Conservation (phyloP, 805 yeast species). For the Wickerhamiella vanderwaltii region DNA sequence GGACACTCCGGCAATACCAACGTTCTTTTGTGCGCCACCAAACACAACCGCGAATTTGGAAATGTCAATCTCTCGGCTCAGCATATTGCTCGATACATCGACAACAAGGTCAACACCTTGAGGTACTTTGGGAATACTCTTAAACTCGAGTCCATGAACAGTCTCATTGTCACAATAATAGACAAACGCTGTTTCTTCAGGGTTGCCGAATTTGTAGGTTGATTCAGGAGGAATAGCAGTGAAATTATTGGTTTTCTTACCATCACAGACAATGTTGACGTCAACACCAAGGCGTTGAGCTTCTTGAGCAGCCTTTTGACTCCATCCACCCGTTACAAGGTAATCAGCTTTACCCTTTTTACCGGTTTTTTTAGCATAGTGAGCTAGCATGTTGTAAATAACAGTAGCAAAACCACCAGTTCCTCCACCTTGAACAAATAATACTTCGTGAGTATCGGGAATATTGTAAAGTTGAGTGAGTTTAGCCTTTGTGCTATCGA, state of each 20-base stretch:
- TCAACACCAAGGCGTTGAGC: conserved; percentile 73
- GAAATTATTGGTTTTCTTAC: conserved; percentile 46
- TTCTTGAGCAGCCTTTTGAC: conserved; percentile 76
- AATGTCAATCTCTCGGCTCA: conserved; percentile 71
- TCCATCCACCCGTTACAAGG: conserved; percentile 89
- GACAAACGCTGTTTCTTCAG: conserved; percentile 65
- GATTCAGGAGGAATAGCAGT: conserved; percentile 53
- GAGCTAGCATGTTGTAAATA: conserved; percentile 69
- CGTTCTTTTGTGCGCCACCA: conserved; percentile 98
- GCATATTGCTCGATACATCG: conserved; percentile 87
- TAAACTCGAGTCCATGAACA: conserved; percentile 87
- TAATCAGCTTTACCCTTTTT: conserved; percentile 73
- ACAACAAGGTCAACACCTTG: conserved; percentile 73
- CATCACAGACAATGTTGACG: conserved; percentile 53
- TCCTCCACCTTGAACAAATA: conserved; percentile 97
- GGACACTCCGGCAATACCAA: conserved; percentile 92
- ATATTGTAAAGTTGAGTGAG: conserved; percentile 52
- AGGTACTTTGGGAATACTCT: conserved; percentile 41
- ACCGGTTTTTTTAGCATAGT: conserved; percentile 58
- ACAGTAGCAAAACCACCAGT: conserved; percentile 89
- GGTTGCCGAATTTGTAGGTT: conserved; percentile 48
- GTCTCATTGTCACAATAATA: conserved; percentile 96
- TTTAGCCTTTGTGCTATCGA: conserved; percentile 62
- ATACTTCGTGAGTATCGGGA: conserved; percentile 88
- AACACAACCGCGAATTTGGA: conserved; percentile 75